Evolutionary conservation across 129 eudicot genomes (phyloP).

Genomic region (Arctium minus): DNA sequence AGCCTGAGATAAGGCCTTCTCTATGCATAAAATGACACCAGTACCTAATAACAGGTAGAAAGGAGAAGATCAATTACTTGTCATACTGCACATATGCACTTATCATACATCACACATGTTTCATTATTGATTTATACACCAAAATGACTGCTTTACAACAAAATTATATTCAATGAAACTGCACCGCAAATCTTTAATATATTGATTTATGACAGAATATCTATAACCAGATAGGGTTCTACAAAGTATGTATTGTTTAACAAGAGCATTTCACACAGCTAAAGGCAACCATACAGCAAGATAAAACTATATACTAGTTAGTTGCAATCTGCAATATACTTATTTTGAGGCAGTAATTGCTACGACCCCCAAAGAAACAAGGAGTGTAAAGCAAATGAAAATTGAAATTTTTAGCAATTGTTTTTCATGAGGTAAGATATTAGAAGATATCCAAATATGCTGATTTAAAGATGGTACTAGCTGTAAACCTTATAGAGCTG

Average conservation of each 20-base stretch:
- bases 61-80: background rate
- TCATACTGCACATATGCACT: background rate
- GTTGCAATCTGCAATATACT: background rate
- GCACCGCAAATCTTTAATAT: background rate
- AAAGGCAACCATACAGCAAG: background rate
- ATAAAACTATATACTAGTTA: background rate
- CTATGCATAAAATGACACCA: slow-evolving; percentile 82
- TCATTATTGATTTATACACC: slow-evolving; percentile 1
- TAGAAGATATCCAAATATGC: background rate
- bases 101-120: background rate
- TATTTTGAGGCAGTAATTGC: background rate
- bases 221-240: background rate
- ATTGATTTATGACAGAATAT: background rate
- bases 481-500: background rate
- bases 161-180: no score
- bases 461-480: background rate
- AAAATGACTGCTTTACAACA: background rate
- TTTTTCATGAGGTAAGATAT: background rate
- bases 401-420: background rate
- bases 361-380: background rate
- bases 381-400: background rate
- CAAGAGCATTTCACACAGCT: background rate
- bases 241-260: background rate
- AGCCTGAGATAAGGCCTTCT: slow-evolving; percentile 90
- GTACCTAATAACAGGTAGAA: slow-evolving; percentile 46